Base-by-base conservation (phyloP, 306 rosid species). In the Ormosia semicastrata region DNA sequence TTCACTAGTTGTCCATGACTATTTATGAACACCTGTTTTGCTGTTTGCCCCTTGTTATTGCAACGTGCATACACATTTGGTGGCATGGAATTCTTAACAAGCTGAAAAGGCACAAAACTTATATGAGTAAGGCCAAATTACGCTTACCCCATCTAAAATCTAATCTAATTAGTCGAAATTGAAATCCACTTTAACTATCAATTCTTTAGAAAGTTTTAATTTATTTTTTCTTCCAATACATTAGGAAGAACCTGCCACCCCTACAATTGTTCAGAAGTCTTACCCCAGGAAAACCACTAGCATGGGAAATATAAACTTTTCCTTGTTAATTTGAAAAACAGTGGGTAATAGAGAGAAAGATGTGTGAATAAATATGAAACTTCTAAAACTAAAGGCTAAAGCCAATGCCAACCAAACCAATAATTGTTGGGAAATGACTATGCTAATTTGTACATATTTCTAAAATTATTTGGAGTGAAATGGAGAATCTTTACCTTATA, bases 71-170 rank as follows among this genome's bases (percentile, higher is more conserved):
- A 75, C 86, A 81, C 79, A 44, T 82, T 67, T 2, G 81, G 77
- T 12, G 93, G 93, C 90, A 90, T 64, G 8, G 91, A 87, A 73
- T 63, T 13, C 84, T 90, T 86, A 36, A 87, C 88, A 41, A 81
- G 81, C 89, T 82, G 85, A 64, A 78, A 78, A 15, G 73, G 3
- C 46, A 56, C 43, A 82, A 49, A 53, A 58, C 12, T 18, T 37
- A 24, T n/a, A 12, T 30, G 39, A 69, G 32, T 32, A 3, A 17
- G 14, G 37, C 50, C 59, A 46, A 33, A 30, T 6, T n/a, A 36
- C 4, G 17, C 24, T 24, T 24, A 24, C 24, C 24, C 24, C 8
- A 11, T 46, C 52, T 2, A 11, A 24, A 24, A 24, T 24, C 24
- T 24, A 24, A 24, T 24, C 24, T 24, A 24, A 24, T 24, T 24